Base-by-base conservation (phyloP, 192 early-diverging fungal genomes). In the Entomortierella beljakovae region DNA sequence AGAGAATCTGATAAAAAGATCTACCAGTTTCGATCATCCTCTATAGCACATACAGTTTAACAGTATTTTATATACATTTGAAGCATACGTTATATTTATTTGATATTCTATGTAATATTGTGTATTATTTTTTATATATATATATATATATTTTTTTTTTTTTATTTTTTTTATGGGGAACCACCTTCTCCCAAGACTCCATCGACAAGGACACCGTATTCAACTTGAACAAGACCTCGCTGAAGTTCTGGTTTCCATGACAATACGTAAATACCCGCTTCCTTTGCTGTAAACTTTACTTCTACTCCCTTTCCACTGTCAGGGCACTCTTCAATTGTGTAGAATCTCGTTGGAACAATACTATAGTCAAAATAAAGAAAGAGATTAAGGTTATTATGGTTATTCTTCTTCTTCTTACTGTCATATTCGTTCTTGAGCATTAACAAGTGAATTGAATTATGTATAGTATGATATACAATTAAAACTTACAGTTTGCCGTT, bases 281-380 rank as follows among this genome's bases (percentile, higher is more conserved):
- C 55, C 68, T 70, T 79, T 1, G 75, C 75, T 22, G 28, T 52
- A 34, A 79, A 79, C 57, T 79, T 79, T 48, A 79, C 51, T 42
- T 79, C 75, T 2, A 79, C 33, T 2, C 75, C 75, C 20, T 69
- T 56, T 26, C 61, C 50, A 11, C 23, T 18, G 25, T 79, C 75
- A 0, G 75, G 75, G 51, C 61, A 70, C 16, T 79, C 61, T 34
- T 58, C 22, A 20, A 79, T 37, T 3, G 54, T 26, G 16, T 79
- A 79, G 32, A 65, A 65, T 62, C 63, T 79, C 50, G 74, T 79
- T 37, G 74, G 74, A 0, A 69, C 74, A 56, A 79, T 66, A 79
- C 74, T 79, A 63, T 20, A 38, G 48, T 3, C 9, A 16, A 26
- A n/a, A 16, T 33, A 23, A n/a, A n/a, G n/a, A n/a, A n/a, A n/a